A percentile compares a stretch with the other conserved stretches of the same genome.
Conservation (phyloP, 345 rosid genomes). For the Lepidium africanum region DNA sequence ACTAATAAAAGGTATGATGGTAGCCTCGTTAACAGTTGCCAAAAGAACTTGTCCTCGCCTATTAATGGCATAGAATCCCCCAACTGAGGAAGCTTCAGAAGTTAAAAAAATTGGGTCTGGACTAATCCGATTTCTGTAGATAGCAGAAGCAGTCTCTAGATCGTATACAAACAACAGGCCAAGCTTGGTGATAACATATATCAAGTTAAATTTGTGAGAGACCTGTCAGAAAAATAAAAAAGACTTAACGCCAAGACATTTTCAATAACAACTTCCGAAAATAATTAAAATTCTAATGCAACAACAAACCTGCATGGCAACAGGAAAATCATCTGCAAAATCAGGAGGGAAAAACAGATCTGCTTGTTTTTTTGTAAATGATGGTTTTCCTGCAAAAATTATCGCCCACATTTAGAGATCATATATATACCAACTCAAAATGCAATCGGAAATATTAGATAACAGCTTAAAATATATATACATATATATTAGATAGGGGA, state of each 20-base stretch:
- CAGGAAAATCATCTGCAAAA: conserved; percentile 98
- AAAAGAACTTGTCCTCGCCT: conserved; percentile 85
- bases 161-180: conserved; percentile 97
- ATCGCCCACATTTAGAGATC: background rate
- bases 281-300: background rate
- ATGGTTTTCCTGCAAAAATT: conserved; percentile 70
- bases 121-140: conserved; percentile 94
- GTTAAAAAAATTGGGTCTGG: conserved; percentile 99
- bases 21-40: conserved; percentile 93
- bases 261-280: background rate
- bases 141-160: conserved; percentile 95
- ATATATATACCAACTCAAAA: background rate
- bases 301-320: conserved; percentile 86
- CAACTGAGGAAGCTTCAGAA: conserved; percentile 79
- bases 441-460: background rate
- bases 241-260: background rate
- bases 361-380: conserved; percentile 92
- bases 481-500: background rate
- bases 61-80: conserved; percentile 92
- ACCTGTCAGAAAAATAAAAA: conserved; percentile 50
- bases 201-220: conserved; percentile 89
- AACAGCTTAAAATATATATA: background rate
- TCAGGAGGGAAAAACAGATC: conserved; percentile 99
- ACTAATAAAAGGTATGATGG: conserved; percentile 90
- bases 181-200: conserved; percentile 91